Evolutionary conservation across 2,329 filamentous ascomycete species (phyloP), one percentile per base, ranked within the genome.

Genomic region (Fusarium stilboides): DNA sequence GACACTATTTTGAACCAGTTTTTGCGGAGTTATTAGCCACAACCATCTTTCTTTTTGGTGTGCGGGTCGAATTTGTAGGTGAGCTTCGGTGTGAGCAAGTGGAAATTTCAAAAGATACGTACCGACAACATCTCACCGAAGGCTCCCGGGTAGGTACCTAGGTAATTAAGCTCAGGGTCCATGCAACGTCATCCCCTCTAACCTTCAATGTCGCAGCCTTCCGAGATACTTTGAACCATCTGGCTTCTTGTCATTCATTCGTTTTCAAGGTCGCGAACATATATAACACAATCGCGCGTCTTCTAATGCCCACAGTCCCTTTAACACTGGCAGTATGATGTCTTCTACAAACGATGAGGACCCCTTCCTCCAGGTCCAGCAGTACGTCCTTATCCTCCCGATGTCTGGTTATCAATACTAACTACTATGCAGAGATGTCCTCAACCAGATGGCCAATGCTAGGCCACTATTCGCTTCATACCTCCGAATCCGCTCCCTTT

Each of bases 401-500:
- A 13, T 15, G 24, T 37, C 28, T 47, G 13, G 24, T 26, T 31
- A 33, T 42, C 45, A n/a, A 39, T 42, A 22, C 59, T 74, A 54
- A 74, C 56, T 15, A 33, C 12, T 14, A n/a, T 28, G 4, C 78
- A 97, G 94, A 81, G 96, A 99, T 82, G 93, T 98, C 72, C 90
- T 97, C 71, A 84, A 90, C 68, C 92, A 97, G 65, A 90, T 99
- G 69, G 87, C 91, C 70, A 89, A 89, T 15, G 92, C 93, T 54
- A 91, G 95, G 12, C 91, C 94, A 53, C 90, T 98, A 59, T 98
- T 98, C 85, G 91, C 92, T 69, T 98, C 94, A 17, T 99, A 97
- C 84, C 88, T 97, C 43, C 95, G 96, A 77, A 99, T 99, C 82
- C 93, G 94, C 77, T 96, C 94, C 45, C 91, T 97, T 26, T 88